Conservation (phyloP, 2,329 filamentous ascomycete genomes). For the Byssoonygena ceratinophila region DNA sequence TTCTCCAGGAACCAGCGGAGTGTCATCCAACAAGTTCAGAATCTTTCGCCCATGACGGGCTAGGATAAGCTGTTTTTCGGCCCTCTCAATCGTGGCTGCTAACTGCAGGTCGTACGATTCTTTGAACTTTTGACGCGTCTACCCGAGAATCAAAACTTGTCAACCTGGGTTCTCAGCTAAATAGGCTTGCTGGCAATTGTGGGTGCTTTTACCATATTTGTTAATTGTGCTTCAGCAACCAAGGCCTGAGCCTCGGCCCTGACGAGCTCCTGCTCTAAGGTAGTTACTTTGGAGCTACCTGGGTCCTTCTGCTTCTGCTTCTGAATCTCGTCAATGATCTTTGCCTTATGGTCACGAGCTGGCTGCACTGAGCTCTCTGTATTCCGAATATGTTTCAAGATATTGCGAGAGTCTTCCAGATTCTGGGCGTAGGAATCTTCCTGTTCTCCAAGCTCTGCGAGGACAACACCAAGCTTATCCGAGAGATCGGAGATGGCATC, state of each 20-base stretch:
- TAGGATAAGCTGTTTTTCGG: conserved; percentile 92
- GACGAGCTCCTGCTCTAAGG: conserved; percentile 91
- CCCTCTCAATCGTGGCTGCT: conserved; percentile 82
- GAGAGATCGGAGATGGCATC: conserved; percentile 79
- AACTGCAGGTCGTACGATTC: conserved; percentile 86
- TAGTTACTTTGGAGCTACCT: conserved; percentile 65
- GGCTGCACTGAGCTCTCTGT: conserved; percentile 94
- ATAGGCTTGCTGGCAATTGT: not conserved
- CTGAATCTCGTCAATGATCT: conserved; percentile 85
- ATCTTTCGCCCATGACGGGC: conserved; percentile 82
- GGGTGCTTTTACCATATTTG: conserved; percentile 63
- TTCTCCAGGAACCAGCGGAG: conserved; percentile 80
- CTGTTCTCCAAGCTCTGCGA: conserved; percentile 87
- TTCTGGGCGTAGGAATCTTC: conserved; percentile 80
- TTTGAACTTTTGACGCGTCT: conserved; percentile 94
- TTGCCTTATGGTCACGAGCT: conserved; percentile 72
- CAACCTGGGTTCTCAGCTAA: not conserved
- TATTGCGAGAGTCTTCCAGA: conserved; percentile 69
- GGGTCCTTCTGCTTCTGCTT: conserved; percentile 89
- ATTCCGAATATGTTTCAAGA: conserved; percentile 87
- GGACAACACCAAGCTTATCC: conserved; percentile 87
- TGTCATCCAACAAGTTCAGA: conserved; percentile 76
- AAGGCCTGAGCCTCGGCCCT: conserved; percentile 90
- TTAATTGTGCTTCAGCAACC: conserved; percentile 91
- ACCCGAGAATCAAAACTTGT: conserved; percentile 13